Evolutionary conservation across 257 asterid genomes (phyloP).

Genomic region (Primulina huaijiensis): DNA sequence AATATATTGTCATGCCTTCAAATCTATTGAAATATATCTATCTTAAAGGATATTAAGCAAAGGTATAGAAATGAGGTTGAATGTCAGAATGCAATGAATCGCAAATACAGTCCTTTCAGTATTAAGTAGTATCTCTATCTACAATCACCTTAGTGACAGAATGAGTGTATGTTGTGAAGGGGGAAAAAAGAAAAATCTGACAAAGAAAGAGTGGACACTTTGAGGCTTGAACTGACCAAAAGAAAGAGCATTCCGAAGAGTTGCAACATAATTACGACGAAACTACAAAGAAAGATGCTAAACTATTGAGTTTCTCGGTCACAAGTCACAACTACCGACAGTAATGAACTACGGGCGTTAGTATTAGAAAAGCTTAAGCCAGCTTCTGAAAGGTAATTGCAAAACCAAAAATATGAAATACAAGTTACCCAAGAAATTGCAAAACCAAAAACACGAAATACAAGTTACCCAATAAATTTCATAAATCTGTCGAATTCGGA

Average conservation of each 20-base stretch:
- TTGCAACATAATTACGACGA: not conserved
- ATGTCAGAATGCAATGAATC: not conserved
- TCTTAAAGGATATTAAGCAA: not conserved
- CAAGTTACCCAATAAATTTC: slow-evolving; percentile 69
- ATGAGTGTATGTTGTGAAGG: not conserved
- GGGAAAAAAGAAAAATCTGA: not conserved
- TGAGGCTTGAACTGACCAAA: not conserved
- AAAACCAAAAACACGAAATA: slow-evolving; percentile 23
- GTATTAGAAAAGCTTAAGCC: slow-evolving; percentile 8
- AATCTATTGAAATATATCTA: not conserved
- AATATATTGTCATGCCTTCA: not conserved
- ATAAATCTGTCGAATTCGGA: slow-evolving; percentile 80
- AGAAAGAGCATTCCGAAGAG: slow-evolving; percentile 1
- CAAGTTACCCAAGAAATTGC: slow-evolving; percentile 47
- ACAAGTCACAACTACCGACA: slow-evolving; percentile 5
- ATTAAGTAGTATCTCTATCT: not conserved
- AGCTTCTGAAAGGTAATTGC: slow-evolving; percentile 7
- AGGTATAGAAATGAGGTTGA: not conserved
- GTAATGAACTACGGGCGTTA: not conserved
- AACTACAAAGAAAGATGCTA: not conserved
- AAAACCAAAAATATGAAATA: slow-evolving; percentile 23
- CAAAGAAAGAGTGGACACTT: not conserved
- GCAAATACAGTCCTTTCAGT: not conserved
- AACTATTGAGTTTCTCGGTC: slow-evolving; percentile 10
- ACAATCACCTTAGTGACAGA: not conserved